A percentile compares a stretch with the other conserved stretches of the same genome.
These are phyloP conservation scores for Candida alai DNA, from an alignment of 805 yeast genomes.

Conservation along the genomic window DNA sequence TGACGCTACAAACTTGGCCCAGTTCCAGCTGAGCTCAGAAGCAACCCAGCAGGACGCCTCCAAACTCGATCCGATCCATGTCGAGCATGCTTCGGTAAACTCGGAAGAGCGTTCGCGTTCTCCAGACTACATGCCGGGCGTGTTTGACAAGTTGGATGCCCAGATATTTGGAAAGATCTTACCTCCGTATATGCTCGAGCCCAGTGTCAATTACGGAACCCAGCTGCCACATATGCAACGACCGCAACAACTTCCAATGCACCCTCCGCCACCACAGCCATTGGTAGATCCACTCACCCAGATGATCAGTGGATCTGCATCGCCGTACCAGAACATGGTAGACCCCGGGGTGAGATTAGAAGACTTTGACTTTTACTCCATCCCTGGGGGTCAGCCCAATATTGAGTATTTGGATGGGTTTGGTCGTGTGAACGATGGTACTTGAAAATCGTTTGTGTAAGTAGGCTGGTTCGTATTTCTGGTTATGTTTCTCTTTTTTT, in stretches of 20 bases:
- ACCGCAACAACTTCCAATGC: slow-evolving; percentile 1
- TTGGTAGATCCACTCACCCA: too few species aligned
- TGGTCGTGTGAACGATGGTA: slow-evolving; percentile 10
- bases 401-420: slow-evolving; percentile 27
- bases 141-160: slow-evolving; percentile 80
- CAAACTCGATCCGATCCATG: neutral
- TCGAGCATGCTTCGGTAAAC: slow-evolving; percentile 4
- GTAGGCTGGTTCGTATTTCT: neutral
- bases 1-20: slow-evolving; percentile 8
- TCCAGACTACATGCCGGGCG: slow-evolving; percentile 62
- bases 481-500: neutral
- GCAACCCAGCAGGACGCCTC: neutral
- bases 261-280: too few species aligned
- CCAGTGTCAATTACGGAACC: slow-evolving; percentile 11
- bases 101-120: slow-evolving; percentile 6
- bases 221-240: neutral
- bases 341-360: slow-evolving; percentile 14
- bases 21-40: slow-evolving; percentile 9
- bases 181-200: slow-evolving; percentile 76
- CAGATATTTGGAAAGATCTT: slow-evolving; percentile 79
- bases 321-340: neutral
- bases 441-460: neutral
- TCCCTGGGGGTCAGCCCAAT: slow-evolving; percentile 11
- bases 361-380: slow-evolving; percentile 17
- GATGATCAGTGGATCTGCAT: too few species aligned